Conservation (phyloP, 2,329 filamentous ascomycete species). For the Nannizziopsis arthrosporioides region DNA sequence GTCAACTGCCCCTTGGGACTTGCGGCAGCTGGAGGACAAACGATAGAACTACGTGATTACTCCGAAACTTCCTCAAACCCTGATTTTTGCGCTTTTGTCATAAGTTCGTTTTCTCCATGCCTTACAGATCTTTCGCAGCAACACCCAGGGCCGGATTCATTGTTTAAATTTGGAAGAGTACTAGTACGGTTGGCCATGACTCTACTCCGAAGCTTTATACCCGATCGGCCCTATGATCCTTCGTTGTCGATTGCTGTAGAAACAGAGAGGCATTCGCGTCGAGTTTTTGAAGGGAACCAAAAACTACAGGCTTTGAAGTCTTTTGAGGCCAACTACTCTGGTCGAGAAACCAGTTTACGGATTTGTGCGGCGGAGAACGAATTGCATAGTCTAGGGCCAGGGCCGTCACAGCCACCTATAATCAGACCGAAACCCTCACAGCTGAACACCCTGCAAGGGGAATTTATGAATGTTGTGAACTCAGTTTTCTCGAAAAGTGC, state of each 20-base stretch:
- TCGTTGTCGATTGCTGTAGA: slow-evolving; percentile 52
- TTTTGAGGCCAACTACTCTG: slow-evolving; percentile 58
- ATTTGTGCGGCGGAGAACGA: slow-evolving; percentile 52
- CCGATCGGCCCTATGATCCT: slow-evolving; percentile 77
- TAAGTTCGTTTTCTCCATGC: slow-evolving; percentile 9
- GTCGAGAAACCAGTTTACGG: slow-evolving; percentile 56
- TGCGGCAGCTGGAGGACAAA: not conserved
- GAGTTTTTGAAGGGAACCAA: slow-evolving; percentile 44
- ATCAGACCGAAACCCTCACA: slow-evolving; percentile 60
- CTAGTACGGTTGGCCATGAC: slow-evolving; percentile 68
- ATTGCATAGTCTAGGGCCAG: slow-evolving; percentile 51
- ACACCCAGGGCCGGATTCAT: not conserved
- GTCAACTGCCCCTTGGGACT: slow-evolving; percentile 17
- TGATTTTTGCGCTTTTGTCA: slow-evolving; percentile 28
- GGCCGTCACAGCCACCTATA: slow-evolving; percentile 55
- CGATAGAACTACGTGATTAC: slow-evolving; percentile 16
- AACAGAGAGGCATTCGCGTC: slow-evolving; percentile 45
- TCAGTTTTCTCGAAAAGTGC: slow-evolving; percentile 41
- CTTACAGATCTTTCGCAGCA: not conserved
- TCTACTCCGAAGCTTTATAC: slow-evolving; percentile 68
- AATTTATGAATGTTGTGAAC: slow-evolving; percentile 67
- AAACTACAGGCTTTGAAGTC: slow-evolving; percentile 49
- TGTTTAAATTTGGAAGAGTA: slow-evolving; percentile 43
- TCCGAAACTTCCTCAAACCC: slow-evolving; percentile 20
- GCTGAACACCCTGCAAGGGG: slow-evolving; percentile 61